Conservation (phyloP, 2,329 filamentous ascomycete species). For the Rhynchosporium agropyri region DNA sequence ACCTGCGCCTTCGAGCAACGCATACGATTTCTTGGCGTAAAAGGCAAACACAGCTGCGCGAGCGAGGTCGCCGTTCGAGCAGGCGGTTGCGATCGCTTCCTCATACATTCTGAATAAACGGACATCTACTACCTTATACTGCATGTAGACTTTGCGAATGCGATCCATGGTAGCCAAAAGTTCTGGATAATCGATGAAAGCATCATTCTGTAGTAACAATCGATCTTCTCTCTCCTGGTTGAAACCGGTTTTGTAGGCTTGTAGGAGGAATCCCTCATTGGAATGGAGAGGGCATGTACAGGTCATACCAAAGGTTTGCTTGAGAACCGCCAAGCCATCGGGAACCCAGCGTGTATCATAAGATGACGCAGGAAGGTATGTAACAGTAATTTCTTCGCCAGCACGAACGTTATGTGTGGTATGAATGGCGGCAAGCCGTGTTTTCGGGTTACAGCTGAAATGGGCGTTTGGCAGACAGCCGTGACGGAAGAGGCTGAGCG, state of each 20-base stretch:
- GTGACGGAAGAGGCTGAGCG: not conserved
- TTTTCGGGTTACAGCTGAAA: not conserved
- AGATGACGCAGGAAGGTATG: not conserved
- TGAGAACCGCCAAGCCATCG: not conserved
- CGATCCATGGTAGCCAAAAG: not conserved
- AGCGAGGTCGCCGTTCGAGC: not conserved
- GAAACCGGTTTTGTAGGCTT: too few species aligned
- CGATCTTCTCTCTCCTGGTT: not conserved
- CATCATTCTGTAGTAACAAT: not conserved
- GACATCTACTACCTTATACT: not conserved
- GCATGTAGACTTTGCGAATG: not conserved
- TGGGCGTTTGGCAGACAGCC: not conserved
- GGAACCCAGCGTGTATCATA: not conserved
- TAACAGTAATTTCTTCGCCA: not conserved
- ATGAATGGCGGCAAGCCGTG: not conserved
- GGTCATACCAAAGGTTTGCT: not conserved
- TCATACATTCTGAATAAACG: not conserved
- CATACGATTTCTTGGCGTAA: not conserved
- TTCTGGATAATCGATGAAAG: not conserved
- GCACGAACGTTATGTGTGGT: not conserved
- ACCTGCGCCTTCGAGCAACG: too few species aligned
- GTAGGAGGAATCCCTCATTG: too few species aligned
- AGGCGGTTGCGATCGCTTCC: not conserved
- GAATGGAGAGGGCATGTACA: not conserved
- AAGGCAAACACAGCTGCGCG: not conserved